phyloP scores from a whole-genome alignment of 768 basidiomycete genomes.

The Pulveroboletus sp. region DNA sequence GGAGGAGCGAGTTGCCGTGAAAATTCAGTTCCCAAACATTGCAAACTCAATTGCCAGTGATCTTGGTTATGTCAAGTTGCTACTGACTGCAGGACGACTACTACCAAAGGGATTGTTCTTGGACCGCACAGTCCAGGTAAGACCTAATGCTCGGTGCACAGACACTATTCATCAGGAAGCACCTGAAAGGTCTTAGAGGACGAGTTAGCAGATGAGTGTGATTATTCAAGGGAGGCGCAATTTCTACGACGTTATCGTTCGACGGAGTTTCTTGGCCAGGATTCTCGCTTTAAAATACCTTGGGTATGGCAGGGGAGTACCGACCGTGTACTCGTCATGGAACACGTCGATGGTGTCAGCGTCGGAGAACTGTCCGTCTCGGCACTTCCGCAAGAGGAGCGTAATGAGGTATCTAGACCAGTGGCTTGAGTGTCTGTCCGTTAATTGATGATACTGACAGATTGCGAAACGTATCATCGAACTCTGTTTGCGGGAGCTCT shows the following conservation, averaged over 20 bases:
- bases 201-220: conserved; percentile 89
- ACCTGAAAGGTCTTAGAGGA: conserved; percentile 71
- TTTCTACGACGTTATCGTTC: conserved; percentile 61
- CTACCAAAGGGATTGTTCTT: conserved; percentile 88
- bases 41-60: conserved; percentile 83
- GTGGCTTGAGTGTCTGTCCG: neutral
- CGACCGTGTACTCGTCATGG: conserved; percentile 83
- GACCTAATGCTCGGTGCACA: neutral
- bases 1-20: conserved; percentile 65
- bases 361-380: conserved; percentile 61
- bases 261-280: conserved; percentile 45
- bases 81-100: conserved; percentile 75
- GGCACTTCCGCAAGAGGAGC: conserved; percentile 55
- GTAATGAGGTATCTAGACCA: conserved; percentile 60
- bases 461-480: conserved; percentile 80
- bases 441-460: conserved; percentile 36
- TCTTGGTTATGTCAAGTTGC: conserved; percentile 74
- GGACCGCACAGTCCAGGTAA: conserved; percentile 75
- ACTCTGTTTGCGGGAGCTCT: conserved; percentile 86
- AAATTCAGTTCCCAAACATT: conserved; percentile 95
- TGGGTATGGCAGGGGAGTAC: conserved; percentile 84
- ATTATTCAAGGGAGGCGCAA: conserved; percentile 80
- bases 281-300: conserved; percentile 75
- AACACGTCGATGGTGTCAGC: conserved; percentile 73
- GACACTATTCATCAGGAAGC: neutral